Conservation (phyloP, 768 basidiomycete species). For the Boletus barrowsii region DNA sequence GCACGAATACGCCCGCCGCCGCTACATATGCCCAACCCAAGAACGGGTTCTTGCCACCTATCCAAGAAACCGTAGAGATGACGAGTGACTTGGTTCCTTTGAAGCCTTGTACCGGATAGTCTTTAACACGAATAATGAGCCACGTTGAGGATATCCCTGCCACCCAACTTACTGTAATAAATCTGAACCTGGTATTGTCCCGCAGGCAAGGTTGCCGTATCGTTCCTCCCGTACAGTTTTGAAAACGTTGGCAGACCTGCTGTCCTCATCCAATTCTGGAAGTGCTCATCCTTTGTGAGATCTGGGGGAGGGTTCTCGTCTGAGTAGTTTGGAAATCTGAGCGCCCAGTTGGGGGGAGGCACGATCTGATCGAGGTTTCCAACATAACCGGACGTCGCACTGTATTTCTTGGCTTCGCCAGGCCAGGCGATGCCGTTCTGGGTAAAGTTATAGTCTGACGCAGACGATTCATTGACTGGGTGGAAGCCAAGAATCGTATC, state of each 20-base stretch:
- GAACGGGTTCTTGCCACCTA: conserved; percentile 98
- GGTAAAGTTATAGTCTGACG: conserved; percentile 67
- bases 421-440: conserved; percentile 90
- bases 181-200: conserved; percentile 77
- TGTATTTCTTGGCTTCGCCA: conserved; percentile 90
- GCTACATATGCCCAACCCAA: conserved; percentile 98
- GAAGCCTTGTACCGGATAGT: conserved; percentile 89
- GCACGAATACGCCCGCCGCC: conserved; percentile 80
- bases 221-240: conserved; percentile 92
- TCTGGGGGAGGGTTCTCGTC: conserved; percentile 64
- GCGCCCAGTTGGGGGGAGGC: conserved; percentile 91
- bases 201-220: conserved; percentile 62
- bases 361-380: conserved; percentile 59
- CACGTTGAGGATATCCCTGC: not conserved
- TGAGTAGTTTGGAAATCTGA: conserved; percentile 73
- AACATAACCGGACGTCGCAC: conserved; percentile 50
- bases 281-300: conserved; percentile 77
- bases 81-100: conserved; percentile 96
- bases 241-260: conserved; percentile 96
- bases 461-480: conserved; percentile 40
- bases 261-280: conserved; percentile 99
- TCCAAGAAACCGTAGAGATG: conserved; percentile 97
- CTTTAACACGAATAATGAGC: conserved; percentile 39
- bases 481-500: conserved; percentile 76
- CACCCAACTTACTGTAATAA: conserved; percentile 60